A percentile compares a stretch with the other conserved stretches of the same genome.
phyloP scores from a whole-genome alignment of 148 eudicot genomes.

The Heliamphora exappendiculata region DNA sequence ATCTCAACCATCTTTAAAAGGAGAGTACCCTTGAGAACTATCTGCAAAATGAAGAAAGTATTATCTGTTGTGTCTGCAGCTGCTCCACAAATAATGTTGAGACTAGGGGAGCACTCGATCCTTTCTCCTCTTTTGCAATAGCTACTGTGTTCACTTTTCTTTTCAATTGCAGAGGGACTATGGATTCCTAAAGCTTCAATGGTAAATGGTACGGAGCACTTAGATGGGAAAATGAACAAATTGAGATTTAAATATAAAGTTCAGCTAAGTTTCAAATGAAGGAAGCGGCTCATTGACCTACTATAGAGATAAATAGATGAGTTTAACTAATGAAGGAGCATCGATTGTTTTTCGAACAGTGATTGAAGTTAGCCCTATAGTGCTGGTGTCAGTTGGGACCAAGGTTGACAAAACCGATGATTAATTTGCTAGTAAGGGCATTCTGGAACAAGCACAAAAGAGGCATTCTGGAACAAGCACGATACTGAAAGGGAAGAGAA shows the following conservation, averaged over 20 bases:
- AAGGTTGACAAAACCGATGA: neutral
- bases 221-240: neutral
- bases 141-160: neutral
- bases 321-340: neutral
- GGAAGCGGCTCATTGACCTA: no score
- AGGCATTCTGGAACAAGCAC: no score
- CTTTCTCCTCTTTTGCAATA: neutral
- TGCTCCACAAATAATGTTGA: neutral
- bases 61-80: neutral
- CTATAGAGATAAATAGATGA: neutral
- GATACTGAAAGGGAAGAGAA: neutral
- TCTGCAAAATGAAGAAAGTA: neutral
- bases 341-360: neutral
- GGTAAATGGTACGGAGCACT: neutral
- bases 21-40: neutral
- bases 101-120: neutral
- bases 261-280: neutral
- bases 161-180: neutral
- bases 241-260: neutral
- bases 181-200: neutral
- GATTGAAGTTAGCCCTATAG: neutral
- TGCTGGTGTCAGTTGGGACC: neutral
- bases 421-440: neutral
- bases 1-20: neutral
- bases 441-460: neutral